Evolutionary conservation across 768 basidiomycete species (phyloP).

Genomic region (Termitomyces sp.): DNA sequence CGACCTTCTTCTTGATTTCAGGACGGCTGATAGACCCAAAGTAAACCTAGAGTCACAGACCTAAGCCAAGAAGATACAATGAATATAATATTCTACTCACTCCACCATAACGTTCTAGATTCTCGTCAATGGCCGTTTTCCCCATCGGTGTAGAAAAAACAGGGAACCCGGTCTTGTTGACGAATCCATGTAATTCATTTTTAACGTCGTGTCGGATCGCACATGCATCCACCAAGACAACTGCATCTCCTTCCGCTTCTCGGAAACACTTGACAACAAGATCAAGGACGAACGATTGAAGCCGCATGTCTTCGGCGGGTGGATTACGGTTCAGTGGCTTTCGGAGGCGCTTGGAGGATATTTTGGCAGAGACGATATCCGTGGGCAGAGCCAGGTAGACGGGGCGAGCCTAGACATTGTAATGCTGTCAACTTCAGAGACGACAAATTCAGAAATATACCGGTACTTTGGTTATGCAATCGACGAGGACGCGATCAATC

Average conservation of each 20-base stretch:
- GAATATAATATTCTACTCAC: conserved; percentile 33
- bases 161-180: conserved; percentile 60
- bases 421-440: neutral
- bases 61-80: neutral
- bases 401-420: conserved; percentile 56
- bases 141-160: conserved; percentile 80
- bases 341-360: conserved; percentile 57
- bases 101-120: conserved; percentile 70
- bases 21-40: conserved; percentile 67
- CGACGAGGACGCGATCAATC: conserved; percentile 75
- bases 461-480: conserved; percentile 52
- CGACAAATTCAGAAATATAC: neutral
- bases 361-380: conserved; percentile 66
- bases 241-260: conserved; percentile 57
- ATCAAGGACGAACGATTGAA: conserved; percentile 66
- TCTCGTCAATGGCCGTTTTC: conserved; percentile 67
- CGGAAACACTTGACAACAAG: conserved; percentile 63
- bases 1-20: conserved; percentile 63
- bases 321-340: conserved; percentile 46
- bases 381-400: conserved; percentile 86
- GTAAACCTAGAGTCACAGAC: conserved; percentile 47
- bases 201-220: conserved; percentile 64
- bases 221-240: conserved; percentile 81
- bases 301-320: conserved; percentile 48
- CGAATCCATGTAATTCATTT: conserved; percentile 57